phyloP scores from a whole-genome alignment of 2,329 filamentous ascomycete genomes.

The Claviceps quebecensis region DNA sequence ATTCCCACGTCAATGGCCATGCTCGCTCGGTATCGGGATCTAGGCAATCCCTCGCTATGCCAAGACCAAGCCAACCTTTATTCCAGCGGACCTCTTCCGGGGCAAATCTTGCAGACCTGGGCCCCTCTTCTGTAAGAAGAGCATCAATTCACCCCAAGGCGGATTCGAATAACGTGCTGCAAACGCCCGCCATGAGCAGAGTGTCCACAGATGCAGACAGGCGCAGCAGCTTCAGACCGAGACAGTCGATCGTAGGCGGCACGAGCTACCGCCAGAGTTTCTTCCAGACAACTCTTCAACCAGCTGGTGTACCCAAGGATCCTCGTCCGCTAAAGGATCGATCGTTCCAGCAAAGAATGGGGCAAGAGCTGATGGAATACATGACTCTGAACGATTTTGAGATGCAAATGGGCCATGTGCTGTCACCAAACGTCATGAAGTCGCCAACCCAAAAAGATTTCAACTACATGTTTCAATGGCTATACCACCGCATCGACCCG shows the following conservation, averaged over 20 bases:
- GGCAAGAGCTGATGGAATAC: slow-evolving; percentile 82
- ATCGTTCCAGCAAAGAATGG: slow-evolving; percentile 66
- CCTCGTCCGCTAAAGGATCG: slow-evolving; percentile 76
- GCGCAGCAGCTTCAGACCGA: slow-evolving; percentile 64
- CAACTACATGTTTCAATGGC: slow-evolving; percentile 93
- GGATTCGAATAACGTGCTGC: slow-evolving; percentile 8
- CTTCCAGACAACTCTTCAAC: slow-evolving; percentile 74
- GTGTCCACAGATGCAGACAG: slow-evolving; percentile 42
- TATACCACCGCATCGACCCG: slow-evolving; percentile 92
- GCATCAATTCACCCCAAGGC: slow-evolving; percentile 68
- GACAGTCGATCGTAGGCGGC: slow-evolving; percentile 55
- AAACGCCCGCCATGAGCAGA: slow-evolving; percentile 41
- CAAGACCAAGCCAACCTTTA: slow-evolving; percentile 71
- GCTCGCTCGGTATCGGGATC: slow-evolving; percentile 70
- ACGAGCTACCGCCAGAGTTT: slow-evolving; percentile 69
- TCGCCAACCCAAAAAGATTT: slow-evolving; percentile 98
- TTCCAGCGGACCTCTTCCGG: slow-evolving; percentile 79
- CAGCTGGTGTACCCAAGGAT: slow-evolving; percentile 72
- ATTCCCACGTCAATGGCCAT: slow-evolving; percentile 58
- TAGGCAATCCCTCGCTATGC: slow-evolving; percentile 72
- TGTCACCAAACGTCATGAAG: slow-evolving; percentile 83
- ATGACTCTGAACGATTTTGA: slow-evolving; percentile 91
- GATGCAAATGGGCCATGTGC: slow-evolving; percentile 87
- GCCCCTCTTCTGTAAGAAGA: slow-evolving; percentile 72
- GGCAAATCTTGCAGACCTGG: slow-evolving; percentile 63